These are phyloP conservation scores for Penicillium alfredii DNA, from an alignment of 495 filamentous ascomycete genomes.

Conservation along the genomic window DNA sequence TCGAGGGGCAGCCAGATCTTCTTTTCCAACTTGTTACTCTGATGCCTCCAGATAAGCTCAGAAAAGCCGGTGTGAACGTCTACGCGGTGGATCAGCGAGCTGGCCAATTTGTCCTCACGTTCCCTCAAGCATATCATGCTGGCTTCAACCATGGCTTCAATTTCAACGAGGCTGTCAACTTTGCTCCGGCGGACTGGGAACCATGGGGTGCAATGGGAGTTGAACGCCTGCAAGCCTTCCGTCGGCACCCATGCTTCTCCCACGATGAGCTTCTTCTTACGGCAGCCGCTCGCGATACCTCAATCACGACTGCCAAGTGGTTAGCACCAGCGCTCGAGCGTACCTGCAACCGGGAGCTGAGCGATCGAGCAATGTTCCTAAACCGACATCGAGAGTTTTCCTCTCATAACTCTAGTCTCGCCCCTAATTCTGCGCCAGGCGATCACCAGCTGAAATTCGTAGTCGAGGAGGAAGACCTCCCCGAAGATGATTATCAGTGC, in stretches of 20 bases:
- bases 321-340: conserved; percentile 79
- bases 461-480: conserved; percentile 65
- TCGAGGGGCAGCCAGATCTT: conserved; percentile 94
- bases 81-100: conserved; percentile 92
- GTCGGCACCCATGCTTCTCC: conserved; percentile 91
- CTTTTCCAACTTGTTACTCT: conserved; percentile 96
- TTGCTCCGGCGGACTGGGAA: conserved; percentile 96
- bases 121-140: conserved; percentile 86
- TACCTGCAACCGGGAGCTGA: conserved; percentile 65
- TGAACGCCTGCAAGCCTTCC: conserved; percentile 77
- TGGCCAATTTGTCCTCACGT: conserved; percentile 93
- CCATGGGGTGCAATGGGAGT: conserved; percentile 85
- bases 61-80: conserved; percentile 87
- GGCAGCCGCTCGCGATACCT: conserved; percentile 68
- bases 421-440: conserved; percentile 23
- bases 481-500: conserved; percentile 88
- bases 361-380: conserved; percentile 60
- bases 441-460: conserved; percentile 40
- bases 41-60: conserved; percentile 87
- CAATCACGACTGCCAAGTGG: conserved; percentile 93
- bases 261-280: conserved; percentile 95
- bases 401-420: conserved; percentile 43
- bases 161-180: conserved; percentile 98
- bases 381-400: conserved; percentile 54
- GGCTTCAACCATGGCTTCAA: conserved; percentile 98